Evolutionary conservation across 108 stramenopile genomes (phyloP), one percentile per base, ranked within the genome.

Genomic region (Cylindrotheca fusiformis): DNA sequence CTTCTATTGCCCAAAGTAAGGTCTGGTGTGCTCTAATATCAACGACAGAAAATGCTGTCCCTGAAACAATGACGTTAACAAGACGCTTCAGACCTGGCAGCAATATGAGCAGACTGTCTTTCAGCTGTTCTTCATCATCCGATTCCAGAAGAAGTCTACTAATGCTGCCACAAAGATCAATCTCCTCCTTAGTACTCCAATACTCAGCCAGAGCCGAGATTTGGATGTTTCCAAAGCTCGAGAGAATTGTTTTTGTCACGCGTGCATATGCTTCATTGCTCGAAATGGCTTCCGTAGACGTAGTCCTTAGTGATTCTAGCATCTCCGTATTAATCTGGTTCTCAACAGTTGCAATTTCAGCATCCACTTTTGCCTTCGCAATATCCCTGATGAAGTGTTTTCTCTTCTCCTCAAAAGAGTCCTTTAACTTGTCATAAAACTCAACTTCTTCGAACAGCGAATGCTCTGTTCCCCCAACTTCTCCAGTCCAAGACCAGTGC

Each of bases 1-100:
- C 71, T 2, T 92, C 91, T 49, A 83, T 59, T 21, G 87, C 81
- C 96, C 96, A 97, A 19, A 85, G 4, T 3, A 97, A 62, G 4
- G 88, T 87, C 54, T 95, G 96, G 58, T 88, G 91, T 8, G 93
- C 82, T 51, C 92, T 75, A 6, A 95, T 73, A 23, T 91, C 90
- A 22, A 67, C 63, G 3, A 79, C 58, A 27, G 77, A 32, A 78
- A 84, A 84, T 32, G 74, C 56, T 6, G 82, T 76, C 49, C 71
- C 54, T 31, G 64, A 33, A 20, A 83, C 32, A 24, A 57, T 59
- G 50, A 58, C 66, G 6, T 60, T 46, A 23, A 84, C 69, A 30
- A 82, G 83, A 27, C 64, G 44, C 22, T 68, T 61, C 10, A 85
- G 59, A 23, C 22, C 46, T 27, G 58, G 53, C 46, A 41, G 33